These are phyloP conservation scores for Naganishia cerealis DNA, from an alignment of 1,284 basidiomycete genomes.

Conservation along the genomic window DNA sequence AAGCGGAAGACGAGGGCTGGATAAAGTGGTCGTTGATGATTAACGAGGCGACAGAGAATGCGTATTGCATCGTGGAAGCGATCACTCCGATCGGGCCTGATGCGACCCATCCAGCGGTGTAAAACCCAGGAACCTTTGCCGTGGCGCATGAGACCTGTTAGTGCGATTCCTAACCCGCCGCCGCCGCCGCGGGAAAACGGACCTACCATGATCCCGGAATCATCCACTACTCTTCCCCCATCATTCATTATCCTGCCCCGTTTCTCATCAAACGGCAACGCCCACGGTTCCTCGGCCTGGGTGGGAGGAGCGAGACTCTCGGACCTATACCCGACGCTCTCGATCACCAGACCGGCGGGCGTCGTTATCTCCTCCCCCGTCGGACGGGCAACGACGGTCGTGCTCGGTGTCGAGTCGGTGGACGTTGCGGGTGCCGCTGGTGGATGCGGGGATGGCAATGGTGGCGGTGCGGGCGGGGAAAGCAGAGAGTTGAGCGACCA, in stretches of 20 bases:
- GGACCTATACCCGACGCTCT: slow-evolving; percentile 81
- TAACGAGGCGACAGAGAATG: slow-evolving; percentile 60
- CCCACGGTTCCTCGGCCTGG: slow-evolving; percentile 35
- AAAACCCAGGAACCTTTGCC: slow-evolving; percentile 65
- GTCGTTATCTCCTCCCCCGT: slow-evolving; percentile 63
- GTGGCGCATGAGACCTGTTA: not conserved
- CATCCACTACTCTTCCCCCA: slow-evolving; percentile 51
- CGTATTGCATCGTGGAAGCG: slow-evolving; percentile 90
- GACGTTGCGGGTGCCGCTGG: slow-evolving; percentile 34
- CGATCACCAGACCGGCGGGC: slow-evolving; percentile 75
- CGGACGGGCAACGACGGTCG: slow-evolving; percentile 59
- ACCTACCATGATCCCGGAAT: slow-evolving; percentile 46
- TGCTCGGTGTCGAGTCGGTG: slow-evolving; percentile 55
- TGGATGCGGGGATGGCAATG: slow-evolving; percentile 34
- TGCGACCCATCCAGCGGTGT: slow-evolving; percentile 91
- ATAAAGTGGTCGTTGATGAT: slow-evolving; percentile 45
- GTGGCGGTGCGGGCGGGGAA: slow-evolving; percentile 28
- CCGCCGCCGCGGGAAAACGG: too few species aligned
- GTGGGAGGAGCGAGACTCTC: slow-evolving; percentile 59
- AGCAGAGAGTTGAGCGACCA: slow-evolving; percentile 49
- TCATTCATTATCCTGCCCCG: slow-evolving; percentile 51
- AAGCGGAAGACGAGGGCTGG: slow-evolving; percentile 9
- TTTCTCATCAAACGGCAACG: slow-evolving; percentile 53
- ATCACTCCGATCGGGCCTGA: slow-evolving; percentile 89
- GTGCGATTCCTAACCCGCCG: not conserved